These are phyloP conservation scores for Aspergillus avenaceus DNA, from an alignment of 495 filamentous ascomycete species.

Conservation along the genomic window DNA sequence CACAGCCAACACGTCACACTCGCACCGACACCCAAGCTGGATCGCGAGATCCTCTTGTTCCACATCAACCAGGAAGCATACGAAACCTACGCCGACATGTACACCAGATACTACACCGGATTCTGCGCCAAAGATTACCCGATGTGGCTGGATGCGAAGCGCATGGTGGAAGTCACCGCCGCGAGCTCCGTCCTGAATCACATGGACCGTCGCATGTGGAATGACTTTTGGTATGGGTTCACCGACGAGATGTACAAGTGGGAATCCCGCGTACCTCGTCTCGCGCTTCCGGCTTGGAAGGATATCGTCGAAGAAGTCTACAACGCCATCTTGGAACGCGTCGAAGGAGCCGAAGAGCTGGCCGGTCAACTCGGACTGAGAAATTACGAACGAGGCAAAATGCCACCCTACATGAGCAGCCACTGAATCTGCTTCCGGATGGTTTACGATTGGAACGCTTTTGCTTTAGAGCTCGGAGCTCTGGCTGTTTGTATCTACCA, in stretches of 20 bases:
- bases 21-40: slow-evolving; percentile 17
- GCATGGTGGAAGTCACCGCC: neutral
- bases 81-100: slow-evolving; percentile 3
- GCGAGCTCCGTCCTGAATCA: neutral
- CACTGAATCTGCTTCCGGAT: no score
- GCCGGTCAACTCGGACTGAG: neutral
- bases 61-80: slow-evolving; percentile 12
- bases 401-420: no score
- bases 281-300: slow-evolving; percentile 23
- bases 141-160: slow-evolving; percentile 8
- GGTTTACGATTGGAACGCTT: no score
- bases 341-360: slow-evolving; percentile 15
- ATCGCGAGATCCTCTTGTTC: slow-evolving; percentile 5
- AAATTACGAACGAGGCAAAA: no score
- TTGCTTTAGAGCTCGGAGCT: no score
- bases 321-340: slow-evolving; percentile 17
- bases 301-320: slow-evolving; percentile 22
- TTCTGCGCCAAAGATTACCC: slow-evolving; percentile 10
- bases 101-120: neutral
- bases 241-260: slow-evolving; percentile 21
- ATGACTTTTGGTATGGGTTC: slow-evolving; percentile 21
- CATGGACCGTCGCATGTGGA: slow-evolving; percentile 16
- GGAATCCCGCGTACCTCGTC: slow-evolving; percentile 9
- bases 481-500: no score
- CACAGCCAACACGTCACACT: slow-evolving; percentile 13